phyloP scores from a whole-genome alignment of 441 rosid genomes.

The Mallotus repandus region DNA sequence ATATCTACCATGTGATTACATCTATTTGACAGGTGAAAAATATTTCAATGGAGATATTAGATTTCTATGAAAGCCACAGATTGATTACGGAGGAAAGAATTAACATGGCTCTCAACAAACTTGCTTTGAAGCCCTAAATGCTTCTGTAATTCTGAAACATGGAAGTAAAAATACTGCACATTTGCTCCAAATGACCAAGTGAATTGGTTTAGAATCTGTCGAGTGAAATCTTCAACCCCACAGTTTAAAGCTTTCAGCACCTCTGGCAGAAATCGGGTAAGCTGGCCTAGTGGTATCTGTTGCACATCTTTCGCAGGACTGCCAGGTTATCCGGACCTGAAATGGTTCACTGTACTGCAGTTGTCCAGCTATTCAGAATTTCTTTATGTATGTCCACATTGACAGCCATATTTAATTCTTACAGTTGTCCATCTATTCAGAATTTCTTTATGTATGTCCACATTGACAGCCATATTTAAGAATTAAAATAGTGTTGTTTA shows the following conservation, averaged over 20 bases:
- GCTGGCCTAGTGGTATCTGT: background rate
- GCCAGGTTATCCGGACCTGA: background rate
- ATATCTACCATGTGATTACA: background rate
- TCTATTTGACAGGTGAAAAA: constrained; percentile 69
- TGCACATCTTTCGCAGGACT: background rate
- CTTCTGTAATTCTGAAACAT: background rate
- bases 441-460: background rate
- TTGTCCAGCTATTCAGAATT: background rate
- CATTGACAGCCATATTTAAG: background rate
- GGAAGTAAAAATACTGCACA: background rate
- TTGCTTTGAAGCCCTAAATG: constrained; percentile 46
- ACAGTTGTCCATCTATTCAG: background rate
- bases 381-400: background rate
- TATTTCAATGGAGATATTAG: constrained; percentile 82
- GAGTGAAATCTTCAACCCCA: background rate
- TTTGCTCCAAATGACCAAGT: background rate
- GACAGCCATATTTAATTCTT: background rate
- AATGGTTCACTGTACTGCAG: background rate
- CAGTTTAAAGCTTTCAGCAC: background rate
- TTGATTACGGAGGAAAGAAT: constrained; percentile 59
- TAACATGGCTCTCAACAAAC: constrained; percentile 57
- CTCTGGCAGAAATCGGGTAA: background rate
- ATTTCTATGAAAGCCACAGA: constrained; percentile 74
- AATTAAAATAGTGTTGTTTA: background rate
- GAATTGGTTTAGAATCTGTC: background rate